Conservation (phyloP, 2,329 filamentous ascomycete species). For the Fusarium chaquense region DNA sequence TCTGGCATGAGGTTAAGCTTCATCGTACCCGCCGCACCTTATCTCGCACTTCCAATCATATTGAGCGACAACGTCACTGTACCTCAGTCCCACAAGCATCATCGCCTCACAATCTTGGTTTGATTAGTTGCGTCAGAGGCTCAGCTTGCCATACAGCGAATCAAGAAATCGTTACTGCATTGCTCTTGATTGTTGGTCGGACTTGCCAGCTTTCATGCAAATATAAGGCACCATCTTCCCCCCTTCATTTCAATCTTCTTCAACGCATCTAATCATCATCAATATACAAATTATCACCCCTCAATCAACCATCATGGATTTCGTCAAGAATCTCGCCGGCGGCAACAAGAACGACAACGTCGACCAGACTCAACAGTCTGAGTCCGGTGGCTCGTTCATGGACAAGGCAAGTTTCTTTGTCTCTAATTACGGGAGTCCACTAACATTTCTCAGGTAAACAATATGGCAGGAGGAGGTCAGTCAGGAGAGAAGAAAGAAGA, state of each 20-base stretch:
- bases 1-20: background rate
- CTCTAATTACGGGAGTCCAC: background rate
- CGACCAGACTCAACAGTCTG: slow-evolving; percentile 43
- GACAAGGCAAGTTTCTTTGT: slow-evolving; percentile 52
- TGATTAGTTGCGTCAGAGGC: slow-evolving; percentile 38
- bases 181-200: slow-evolving; percentile 6
- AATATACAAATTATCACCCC: background rate
- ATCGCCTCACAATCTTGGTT: no score
- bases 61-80: slow-evolving; percentile 35
- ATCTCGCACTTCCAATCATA: slow-evolving; percentile 25
- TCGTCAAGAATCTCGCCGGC: slow-evolving; percentile 64
- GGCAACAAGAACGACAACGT: slow-evolving; percentile 50
- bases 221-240: slow-evolving; percentile 21
- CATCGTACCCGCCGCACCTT: background rate
- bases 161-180: slow-evolving; percentile 12
- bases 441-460: slow-evolving; percentile 57
- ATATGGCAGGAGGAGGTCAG: slow-evolving; percentile 76
- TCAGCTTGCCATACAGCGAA: slow-evolving; percentile 13
- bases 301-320: slow-evolving; percentile 61
- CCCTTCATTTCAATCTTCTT: background rate
- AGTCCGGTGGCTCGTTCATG: slow-evolving; percentile 64
- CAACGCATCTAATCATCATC: background rate
- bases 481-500: slow-evolving; percentile 87
- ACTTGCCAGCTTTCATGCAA: background rate
- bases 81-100: slow-evolving; percentile 20